Conservation (phyloP, 2,329 filamentous ascomycete genomes). For the Apiospora koreana region DNA sequence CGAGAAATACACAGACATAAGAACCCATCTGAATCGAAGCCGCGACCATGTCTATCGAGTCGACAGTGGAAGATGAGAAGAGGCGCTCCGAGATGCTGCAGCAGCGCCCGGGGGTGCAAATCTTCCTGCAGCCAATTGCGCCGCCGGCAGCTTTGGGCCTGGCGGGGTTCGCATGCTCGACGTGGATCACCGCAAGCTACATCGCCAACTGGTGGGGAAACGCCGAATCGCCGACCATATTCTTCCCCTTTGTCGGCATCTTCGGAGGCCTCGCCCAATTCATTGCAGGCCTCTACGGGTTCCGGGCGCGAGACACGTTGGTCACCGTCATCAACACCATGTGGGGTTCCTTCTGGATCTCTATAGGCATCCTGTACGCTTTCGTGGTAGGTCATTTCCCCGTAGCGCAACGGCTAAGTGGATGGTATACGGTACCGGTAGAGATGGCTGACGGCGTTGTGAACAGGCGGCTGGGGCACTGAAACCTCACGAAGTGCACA, state of each 20-base stretch:
- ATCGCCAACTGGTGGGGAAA: slow-evolving; percentile 24
- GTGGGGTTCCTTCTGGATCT: slow-evolving; percentile 17
- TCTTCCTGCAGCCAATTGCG: slow-evolving; percentile 30
- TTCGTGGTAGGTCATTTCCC: slow-evolving; percentile 12
- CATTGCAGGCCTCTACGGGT: slow-evolving; percentile 26
- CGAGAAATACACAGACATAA: neutral
- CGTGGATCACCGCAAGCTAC: slow-evolving; percentile 26
- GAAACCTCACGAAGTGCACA: slow-evolving; percentile 16
- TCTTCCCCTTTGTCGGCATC: slow-evolving; percentile 29
- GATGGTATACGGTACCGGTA: neutral
- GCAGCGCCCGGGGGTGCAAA: slow-evolving; percentile 22
- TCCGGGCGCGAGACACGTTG: slow-evolving; percentile 14
- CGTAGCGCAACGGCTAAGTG: neutral
- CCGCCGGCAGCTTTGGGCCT: slow-evolving; percentile 29
- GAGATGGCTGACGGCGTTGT: neutral
- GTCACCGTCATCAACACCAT: slow-evolving; percentile 18
- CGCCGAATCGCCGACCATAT: slow-evolving; percentile 23
- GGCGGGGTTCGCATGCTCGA: slow-evolving; percentile 30
- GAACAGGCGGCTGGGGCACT: slow-evolving; percentile 16
- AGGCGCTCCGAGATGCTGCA: neutral
- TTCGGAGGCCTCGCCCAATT: slow-evolving; percentile 31
- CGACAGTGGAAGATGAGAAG: slow-evolving; percentile 9
- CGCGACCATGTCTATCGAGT: slow-evolving; percentile 6
- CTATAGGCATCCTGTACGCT: slow-evolving; percentile 15
- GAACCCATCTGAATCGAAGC: neutral